These are phyloP conservation scores for Leishmania turanica DNA, from an alignment of 208 protist genomes.

Conservation along the genomic window DNA sequence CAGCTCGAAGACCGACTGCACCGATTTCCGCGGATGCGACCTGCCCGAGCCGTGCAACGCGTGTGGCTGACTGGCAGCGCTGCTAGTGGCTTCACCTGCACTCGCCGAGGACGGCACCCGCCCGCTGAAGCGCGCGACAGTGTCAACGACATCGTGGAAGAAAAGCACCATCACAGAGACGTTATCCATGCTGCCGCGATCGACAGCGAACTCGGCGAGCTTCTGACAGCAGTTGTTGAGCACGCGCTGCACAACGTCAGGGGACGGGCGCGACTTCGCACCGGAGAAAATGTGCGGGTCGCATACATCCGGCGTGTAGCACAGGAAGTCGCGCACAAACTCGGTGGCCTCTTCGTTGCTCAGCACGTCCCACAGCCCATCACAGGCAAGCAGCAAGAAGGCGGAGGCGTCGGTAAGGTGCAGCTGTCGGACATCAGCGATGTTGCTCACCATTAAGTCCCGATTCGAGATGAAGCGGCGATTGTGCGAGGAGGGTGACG, in stretches of 20 bases:
- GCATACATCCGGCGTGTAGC: conserved; percentile 73
- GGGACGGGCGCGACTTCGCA: conserved; percentile 40
- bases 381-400: conserved; percentile 84
- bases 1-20: conserved; percentile 18
- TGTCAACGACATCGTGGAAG: conserved; percentile 82
- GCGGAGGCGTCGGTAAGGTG: conserved; percentile 71
- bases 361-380: conserved; percentile 91
- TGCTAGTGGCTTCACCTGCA: neutral
- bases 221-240: conserved; percentile 82
- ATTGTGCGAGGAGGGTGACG: conserved; percentile 12
- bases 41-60: neutral
- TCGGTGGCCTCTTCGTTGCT: conserved; percentile 84
- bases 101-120: neutral
- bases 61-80: neutral
- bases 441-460: conserved; percentile 82
- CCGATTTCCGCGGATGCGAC: conserved; percentile 12
- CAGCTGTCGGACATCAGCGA: conserved; percentile 78
- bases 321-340: conserved; percentile 77
- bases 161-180: conserved; percentile 78
- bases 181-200: conserved; percentile 82
- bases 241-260: conserved; percentile 48
- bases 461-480: conserved; percentile 34
- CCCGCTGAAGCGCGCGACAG: conserved; percentile 53
- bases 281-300: conserved; percentile 37
- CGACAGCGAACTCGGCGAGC: conserved; percentile 81